Percentiles rank a stretch among this genome's conserved stretches.
These are phyloP conservation scores for Heterobasidion irregulare DNA, from an alignment of 1,284 basidiomycete genomes.

Conservation along the genomic window DNA sequence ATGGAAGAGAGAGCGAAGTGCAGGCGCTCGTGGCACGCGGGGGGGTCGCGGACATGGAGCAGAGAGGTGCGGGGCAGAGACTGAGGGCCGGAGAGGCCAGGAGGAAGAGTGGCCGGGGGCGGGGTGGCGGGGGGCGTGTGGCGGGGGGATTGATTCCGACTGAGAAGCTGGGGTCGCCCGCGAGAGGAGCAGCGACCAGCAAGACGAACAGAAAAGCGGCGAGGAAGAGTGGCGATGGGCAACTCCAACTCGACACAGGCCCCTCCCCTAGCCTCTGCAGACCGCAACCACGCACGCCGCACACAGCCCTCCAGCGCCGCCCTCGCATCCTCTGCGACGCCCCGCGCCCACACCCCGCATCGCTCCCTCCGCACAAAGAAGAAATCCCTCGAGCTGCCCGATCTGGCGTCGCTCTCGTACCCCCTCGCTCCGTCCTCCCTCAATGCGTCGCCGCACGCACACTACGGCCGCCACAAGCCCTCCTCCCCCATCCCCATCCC, in stretches of 20 bases:
- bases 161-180: background rate
- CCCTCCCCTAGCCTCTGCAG: too few relatives aligned
- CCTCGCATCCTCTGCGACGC: background rate
- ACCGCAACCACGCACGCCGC: background rate
- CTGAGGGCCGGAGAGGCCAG: background rate
- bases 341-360: constrained; percentile 16
- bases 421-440: constrained; percentile 34
- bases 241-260: background rate
- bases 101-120: background rate
- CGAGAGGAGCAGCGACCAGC: background rate
- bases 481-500: constrained; percentile 33
- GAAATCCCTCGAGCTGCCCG: constrained; percentile 68
- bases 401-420: constrained; percentile 58
- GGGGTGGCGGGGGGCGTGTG: background rate
- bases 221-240: background rate
- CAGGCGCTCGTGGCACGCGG: background rate
- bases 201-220: background rate
- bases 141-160: too few relatives aligned
- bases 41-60: background rate
- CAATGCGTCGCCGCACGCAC: constrained; percentile 29
- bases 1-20: too few relatives aligned
- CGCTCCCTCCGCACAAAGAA: constrained; percentile 59
- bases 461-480: constrained; percentile 29
- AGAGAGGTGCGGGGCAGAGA: background rate
- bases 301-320: background rate